These are phyloP conservation scores for Wickerhamomyces chaumierensis DNA, from an alignment of 805 yeast species.

Conservation along the genomic window DNA sequence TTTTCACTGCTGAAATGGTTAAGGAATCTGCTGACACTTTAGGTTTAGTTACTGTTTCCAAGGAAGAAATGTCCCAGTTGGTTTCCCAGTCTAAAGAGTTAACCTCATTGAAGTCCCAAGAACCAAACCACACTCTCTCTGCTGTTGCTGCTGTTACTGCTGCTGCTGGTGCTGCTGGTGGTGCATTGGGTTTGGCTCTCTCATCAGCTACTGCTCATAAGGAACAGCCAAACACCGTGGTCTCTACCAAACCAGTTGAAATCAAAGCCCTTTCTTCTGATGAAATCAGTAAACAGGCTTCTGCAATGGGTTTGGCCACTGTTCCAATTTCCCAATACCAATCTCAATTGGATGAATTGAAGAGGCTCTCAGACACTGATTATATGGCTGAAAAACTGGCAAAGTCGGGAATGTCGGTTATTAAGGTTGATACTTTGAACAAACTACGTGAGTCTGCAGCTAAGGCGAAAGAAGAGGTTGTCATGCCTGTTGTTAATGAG, in stretches of 20 bases:
- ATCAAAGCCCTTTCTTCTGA: neutral
- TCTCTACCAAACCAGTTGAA: too few species aligned
- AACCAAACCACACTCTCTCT: too few species aligned
- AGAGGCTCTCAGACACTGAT: neutral
- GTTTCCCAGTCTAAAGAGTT: too few species aligned
- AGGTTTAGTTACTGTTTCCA: slow-evolving; percentile 23
- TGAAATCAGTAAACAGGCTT: neutral
- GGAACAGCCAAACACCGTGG: too few species aligned
- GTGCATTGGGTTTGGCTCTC: too few species aligned
- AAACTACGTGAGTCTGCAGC: neutral
- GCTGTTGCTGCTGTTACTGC: neutral
- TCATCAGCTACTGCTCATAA: too few species aligned
- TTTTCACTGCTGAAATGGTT: slow-evolving; percentile 18
- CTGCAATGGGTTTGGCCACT: neutral
- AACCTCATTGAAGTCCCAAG: too few species aligned
- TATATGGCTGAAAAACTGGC: neutral
- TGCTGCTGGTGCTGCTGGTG: neutral
- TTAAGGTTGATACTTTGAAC: neutral
- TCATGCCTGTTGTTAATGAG: too few species aligned
- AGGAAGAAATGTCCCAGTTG: too few species aligned
- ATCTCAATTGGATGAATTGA: neutral
- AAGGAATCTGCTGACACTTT: slow-evolving; percentile 8
- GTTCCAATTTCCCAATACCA: neutral
- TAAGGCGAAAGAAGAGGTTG: too few species aligned
- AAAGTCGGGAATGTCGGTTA: neutral